These are phyloP conservation scores for Linum trigynum DNA, from an alignment of 345 rosid species.

Conservation along the genomic window DNA sequence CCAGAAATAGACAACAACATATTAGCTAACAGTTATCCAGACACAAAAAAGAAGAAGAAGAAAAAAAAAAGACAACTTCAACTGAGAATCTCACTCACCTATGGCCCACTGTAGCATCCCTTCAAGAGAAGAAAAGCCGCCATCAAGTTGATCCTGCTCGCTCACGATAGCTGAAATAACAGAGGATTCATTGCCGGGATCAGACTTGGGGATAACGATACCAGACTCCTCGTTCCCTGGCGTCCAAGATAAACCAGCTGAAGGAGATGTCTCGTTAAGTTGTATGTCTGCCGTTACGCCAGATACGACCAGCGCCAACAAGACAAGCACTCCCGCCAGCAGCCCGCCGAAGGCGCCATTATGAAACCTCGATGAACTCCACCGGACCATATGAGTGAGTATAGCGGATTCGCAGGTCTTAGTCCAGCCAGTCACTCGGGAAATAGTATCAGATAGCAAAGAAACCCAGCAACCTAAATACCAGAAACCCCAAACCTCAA, in stretches of 20 bases:
- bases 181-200: slow-evolving; percentile 24
- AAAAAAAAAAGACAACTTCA: not conserved
- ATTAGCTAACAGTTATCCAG: not conserved
- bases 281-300: slow-evolving; percentile 26
- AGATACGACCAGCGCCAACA: slow-evolving; percentile 9
- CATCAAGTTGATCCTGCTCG: slow-evolving; percentile 52
- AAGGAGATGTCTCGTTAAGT: slow-evolving; percentile 30
- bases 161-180: slow-evolving; percentile 27
- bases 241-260: slow-evolving; percentile 51
- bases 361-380: not conserved
- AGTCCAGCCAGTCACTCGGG: too few species aligned
- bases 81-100: slow-evolving; percentile 26
- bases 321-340: slow-evolving; percentile 10
- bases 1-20: not conserved
- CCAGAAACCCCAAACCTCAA: too few species aligned
- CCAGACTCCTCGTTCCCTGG: slow-evolving; percentile 54
- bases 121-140: slow-evolving; percentile 87
- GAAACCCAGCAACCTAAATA: too few species aligned
- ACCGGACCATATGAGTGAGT: not conserved
- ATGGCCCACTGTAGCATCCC: slow-evolving; percentile 98
- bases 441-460: too few species aligned
- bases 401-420: too few species aligned
- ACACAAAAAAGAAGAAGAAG: not conserved
- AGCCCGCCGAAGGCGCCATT: slow-evolving; percentile 3
- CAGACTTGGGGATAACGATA: slow-evolving; percentile 33